These are phyloP conservation scores for Pythium aristosporum DNA, from an alignment of 352 stramenopile species.

Conservation along the genomic window DNA sequence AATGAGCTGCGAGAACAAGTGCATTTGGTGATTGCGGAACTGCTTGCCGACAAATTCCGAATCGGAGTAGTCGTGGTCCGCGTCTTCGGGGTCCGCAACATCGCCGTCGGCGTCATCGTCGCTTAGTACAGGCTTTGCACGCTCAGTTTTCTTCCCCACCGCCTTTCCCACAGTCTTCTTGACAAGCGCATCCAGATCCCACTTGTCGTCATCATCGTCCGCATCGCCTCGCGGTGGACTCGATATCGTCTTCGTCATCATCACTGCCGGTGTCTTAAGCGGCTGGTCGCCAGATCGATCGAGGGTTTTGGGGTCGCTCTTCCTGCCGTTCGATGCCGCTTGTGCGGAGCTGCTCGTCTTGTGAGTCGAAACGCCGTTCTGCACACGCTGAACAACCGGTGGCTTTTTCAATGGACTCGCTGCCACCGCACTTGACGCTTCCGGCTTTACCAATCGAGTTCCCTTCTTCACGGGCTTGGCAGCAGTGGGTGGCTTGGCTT, in stretches of 20 bases:
- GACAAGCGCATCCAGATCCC: slow-evolving; percentile 25
- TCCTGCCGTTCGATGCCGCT: slow-evolving; percentile 2
- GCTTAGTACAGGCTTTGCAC: background rate
- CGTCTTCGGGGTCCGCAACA: background rate
- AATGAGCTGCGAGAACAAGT: slow-evolving; percentile 75
- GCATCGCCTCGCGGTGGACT: background rate
- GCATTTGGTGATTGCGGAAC: slow-evolving; percentile 24
- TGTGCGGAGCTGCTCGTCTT: background rate
- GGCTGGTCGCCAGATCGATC: background rate
- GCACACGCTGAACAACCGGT: background rate
- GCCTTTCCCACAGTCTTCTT: slow-evolving; percentile 8
- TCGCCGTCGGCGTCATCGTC: slow-evolving; percentile 2
- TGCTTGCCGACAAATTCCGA: slow-evolving; percentile 8
- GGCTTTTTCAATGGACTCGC: background rate
- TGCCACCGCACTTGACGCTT: background rate
- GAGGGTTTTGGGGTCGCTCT: background rate
- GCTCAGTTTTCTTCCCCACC: background rate
- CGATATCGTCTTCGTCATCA: no score
- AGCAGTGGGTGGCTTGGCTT: background rate
- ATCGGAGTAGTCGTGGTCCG: background rate
- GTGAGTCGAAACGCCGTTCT: background rate
- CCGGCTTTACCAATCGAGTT: background rate
- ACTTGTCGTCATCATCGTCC: slow-evolving; percentile 18
- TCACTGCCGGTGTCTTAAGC: background rate
- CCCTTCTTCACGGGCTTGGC: background rate